Evolutionary conservation across 768 basidiomycete genomes (phyloP).

Genomic region (Cystofilobasidium ferigula): DNA sequence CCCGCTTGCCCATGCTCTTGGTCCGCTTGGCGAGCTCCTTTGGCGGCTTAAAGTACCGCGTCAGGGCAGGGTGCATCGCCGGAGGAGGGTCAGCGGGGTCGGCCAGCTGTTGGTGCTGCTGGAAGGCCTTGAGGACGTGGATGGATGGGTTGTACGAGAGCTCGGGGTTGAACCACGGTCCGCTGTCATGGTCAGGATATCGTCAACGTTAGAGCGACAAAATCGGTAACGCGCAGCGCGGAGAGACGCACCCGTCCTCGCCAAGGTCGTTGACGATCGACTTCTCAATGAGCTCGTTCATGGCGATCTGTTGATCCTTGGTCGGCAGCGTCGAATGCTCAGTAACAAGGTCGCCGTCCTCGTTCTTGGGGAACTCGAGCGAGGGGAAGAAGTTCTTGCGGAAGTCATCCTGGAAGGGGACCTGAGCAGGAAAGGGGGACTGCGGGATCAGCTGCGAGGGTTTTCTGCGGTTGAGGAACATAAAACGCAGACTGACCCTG

Average conservation of each 20-base stretch:
- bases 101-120: slow-evolving; percentile 65
- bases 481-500: slow-evolving; percentile 46
- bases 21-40: slow-evolving; percentile 55
- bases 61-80: slow-evolving; percentile 71
- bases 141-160: slow-evolving; percentile 79
- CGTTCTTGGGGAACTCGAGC: slow-evolving; percentile 58
- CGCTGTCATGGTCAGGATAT: not conserved
- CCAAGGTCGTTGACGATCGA: slow-evolving; percentile 76
- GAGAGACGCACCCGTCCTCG: slow-evolving; percentile 54
- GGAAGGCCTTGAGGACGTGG: slow-evolving; percentile 84
- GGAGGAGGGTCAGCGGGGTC: slow-evolving; percentile 63
- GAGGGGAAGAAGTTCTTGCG: slow-evolving; percentile 78
- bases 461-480: not conserved
- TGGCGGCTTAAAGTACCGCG: slow-evolving; percentile 75
- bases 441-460: not conserved
- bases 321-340: slow-evolving; percentile 78
- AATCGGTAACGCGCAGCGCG: not conserved
- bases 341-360: slow-evolving; percentile 58
- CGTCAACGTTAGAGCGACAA: not conserved
- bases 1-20: slow-evolving; percentile 48
- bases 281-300: slow-evolving; percentile 75
- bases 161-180: slow-evolving; percentile 66
- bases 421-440: slow-evolving; percentile 42
- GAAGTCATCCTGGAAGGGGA: slow-evolving; percentile 93
- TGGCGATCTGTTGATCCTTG: slow-evolving; percentile 59